Percentiles rank a stretch among this genome's conserved stretches.
Evolutionary conservation across 441 rosid genomes (phyloP).

Genomic region (Adansonia madagascariensis): DNA sequence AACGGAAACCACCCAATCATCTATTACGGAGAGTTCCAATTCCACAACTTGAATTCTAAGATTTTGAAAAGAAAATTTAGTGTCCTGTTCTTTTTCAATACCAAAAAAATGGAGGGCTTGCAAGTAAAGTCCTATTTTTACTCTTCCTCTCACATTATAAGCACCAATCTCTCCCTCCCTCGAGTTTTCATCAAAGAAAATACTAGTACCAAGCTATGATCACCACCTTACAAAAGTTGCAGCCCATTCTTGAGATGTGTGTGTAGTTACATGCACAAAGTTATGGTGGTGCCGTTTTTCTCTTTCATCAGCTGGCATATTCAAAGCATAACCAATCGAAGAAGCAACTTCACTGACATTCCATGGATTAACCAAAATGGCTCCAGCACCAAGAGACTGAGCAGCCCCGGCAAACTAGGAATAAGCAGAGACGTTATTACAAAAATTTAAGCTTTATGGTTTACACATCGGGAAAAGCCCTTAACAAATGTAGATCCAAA

Average conservation of each 20-base stretch:
- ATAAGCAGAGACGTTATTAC: slow-evolving; percentile 18
- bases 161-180: neutral
- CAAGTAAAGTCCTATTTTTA: neutral
- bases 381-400: slow-evolving; percentile 84
- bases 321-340: slow-evolving; percentile 68
- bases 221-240: slow-evolving; percentile 72
- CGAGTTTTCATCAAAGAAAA: neutral
- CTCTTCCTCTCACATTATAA: neutral
- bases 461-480: neutral
- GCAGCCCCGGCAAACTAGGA: slow-evolving; percentile 85
- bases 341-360: slow-evolving; percentile 73
- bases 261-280: slow-evolving; percentile 66
- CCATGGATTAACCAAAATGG: slow-evolving; percentile 77
- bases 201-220: neutral
- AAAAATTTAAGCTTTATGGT: neutral
- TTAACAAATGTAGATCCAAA: neutral
- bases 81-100: neutral
- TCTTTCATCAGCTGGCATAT: slow-evolving; percentile 71
- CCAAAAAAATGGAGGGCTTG: neutral
- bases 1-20: neutral
- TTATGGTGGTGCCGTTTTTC: slow-evolving; percentile 73
- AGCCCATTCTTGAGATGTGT: slow-evolving; percentile 86
- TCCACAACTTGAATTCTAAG: neutral
- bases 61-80: neutral
- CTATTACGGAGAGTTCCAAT: neutral